Evolutionary conservation across 495 filamentous ascomycete species (phyloP).

Genomic region (Hypoxylon intermedium): DNA sequence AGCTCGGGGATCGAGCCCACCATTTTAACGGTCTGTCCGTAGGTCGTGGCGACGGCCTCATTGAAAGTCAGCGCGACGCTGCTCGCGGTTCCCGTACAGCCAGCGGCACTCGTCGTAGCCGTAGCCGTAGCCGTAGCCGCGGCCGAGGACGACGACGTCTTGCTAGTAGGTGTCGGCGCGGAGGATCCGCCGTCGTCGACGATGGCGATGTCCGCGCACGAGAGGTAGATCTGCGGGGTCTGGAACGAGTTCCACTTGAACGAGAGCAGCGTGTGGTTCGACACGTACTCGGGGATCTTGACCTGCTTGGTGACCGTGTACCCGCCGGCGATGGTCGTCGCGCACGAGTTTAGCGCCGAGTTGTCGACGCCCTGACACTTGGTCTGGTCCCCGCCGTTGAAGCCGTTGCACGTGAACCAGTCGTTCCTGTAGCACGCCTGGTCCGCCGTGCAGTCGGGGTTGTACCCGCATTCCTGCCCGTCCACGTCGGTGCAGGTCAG

Average conservation of each 20-base stretch:
- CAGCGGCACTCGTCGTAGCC: slow-evolving; percentile 6
- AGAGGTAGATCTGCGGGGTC: slow-evolving; percentile 63
- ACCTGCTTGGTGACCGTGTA: slow-evolving; percentile 65
- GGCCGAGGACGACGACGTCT: slow-evolving; percentile 36
- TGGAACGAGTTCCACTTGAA: slow-evolving; percentile 66
- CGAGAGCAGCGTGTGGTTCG: slow-evolving; percentile 59
- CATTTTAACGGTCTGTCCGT: slow-evolving; percentile 60
- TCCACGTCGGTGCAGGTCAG: slow-evolving; percentile 60
- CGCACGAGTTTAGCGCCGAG: slow-evolving; percentile 54
- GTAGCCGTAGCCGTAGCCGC: too few relatives aligned
- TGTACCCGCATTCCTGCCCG: slow-evolving; percentile 61
- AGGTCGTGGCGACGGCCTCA: slow-evolving; percentile 54
- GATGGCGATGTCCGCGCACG: slow-evolving; percentile 63
- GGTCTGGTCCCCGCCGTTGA: slow-evolving; percentile 38
- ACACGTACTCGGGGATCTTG: slow-evolving; percentile 54
- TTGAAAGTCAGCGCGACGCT: slow-evolving; percentile 57
- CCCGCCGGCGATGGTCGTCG: slow-evolving; percentile 59
- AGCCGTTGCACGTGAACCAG: slow-evolving; percentile 65
- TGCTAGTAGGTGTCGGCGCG: slow-evolving; percentile 35
- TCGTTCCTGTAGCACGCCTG: slow-evolving; percentile 61
- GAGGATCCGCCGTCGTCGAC: slow-evolving; percentile 7
- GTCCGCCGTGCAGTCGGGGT: slow-evolving; percentile 55
- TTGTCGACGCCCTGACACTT: slow-evolving; percentile 62
- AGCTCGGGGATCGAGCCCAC: slow-evolving; percentile 57
- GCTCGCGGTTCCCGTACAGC: slow-evolving; percentile 13